Evolutionary conservation across 2,329 filamentous ascomycete species (phyloP).

Genomic region (Venturia asperata): DNA sequence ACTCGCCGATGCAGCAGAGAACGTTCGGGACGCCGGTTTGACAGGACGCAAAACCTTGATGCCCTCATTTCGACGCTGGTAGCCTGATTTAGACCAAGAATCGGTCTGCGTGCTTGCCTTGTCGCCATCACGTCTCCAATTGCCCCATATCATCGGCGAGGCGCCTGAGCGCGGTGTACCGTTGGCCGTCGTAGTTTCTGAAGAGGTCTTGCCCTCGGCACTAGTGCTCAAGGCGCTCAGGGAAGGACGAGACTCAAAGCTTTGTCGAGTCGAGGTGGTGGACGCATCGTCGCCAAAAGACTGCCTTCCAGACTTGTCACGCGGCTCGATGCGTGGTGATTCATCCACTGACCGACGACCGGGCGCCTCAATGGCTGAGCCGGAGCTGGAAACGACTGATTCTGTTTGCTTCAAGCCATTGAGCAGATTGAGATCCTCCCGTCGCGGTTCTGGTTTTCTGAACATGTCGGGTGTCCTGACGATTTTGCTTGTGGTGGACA

Average conservation of each 20-base stretch:
- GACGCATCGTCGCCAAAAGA: constrained; percentile 15
- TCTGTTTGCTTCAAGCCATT: constrained; percentile 17
- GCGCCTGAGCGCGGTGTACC: constrained; percentile 28
- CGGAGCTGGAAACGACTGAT: background rate
- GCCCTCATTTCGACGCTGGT: constrained; percentile 61
- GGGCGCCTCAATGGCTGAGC: background rate
- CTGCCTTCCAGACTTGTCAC: constrained; percentile 10
- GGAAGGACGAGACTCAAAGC: constrained; percentile 14
- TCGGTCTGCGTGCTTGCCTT: constrained; percentile 24
- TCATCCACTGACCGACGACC: background rate
- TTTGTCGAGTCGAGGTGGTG: constrained; percentile 16
- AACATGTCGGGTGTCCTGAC: constrained; percentile 17
- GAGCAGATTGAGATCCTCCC: constrained; percentile 2
- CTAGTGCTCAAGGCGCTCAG: constrained; percentile 4
- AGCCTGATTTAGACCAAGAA: constrained; percentile 35
- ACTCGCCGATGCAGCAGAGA: constrained; percentile 27
- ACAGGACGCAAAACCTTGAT: constrained; percentile 88
- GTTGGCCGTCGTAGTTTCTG: constrained; percentile 15
- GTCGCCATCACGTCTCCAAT: constrained; percentile 40
- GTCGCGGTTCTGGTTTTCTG: constrained; percentile 17
- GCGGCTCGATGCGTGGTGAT: constrained; percentile 10
- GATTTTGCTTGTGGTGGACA: constrained; percentile 51
- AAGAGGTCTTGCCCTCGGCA: background rate
- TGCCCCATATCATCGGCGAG: constrained; percentile 41
- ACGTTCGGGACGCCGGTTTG: constrained; percentile 52